Evolutionary conservation across 2,329 filamentous ascomycete genomes (phyloP).

Genomic region (Talaromyces sp.): DNA sequence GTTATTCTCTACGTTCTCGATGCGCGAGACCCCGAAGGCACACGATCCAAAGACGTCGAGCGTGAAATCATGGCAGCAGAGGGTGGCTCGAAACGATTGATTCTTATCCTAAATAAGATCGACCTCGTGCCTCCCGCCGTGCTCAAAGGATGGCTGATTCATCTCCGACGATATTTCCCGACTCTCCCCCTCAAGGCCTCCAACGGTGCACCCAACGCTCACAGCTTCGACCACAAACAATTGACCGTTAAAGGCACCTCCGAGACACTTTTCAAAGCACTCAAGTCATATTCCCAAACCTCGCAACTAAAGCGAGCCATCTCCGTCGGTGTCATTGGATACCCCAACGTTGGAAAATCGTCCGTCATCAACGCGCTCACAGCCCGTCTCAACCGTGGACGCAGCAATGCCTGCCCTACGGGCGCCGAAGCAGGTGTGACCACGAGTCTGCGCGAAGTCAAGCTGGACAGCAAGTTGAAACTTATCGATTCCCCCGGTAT

Average conservation of each 20-base stretch:
- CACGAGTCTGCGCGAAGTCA: conserved; percentile 81
- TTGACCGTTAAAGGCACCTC: conserved; percentile 84
- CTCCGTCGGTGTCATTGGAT: conserved; percentile 89
- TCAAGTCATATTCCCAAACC: conserved; percentile 78
- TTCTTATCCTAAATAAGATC: conserved; percentile 93
- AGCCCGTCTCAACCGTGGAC: conserved; percentile 64
- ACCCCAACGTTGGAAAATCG: conserved; percentile 94
- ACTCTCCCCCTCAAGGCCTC: conserved; percentile 86
- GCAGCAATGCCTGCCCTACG: conserved; percentile 70
- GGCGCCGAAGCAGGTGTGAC: conserved; percentile 92
- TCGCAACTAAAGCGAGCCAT: conserved; percentile 82
- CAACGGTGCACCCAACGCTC: conserved; percentile 75
- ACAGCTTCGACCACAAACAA: conserved; percentile 88
- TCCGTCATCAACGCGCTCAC: conserved; percentile 94
- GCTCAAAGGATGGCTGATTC: conserved; percentile 77
- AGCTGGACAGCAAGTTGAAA: conserved; percentile 91
- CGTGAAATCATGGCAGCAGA: conserved; percentile 87
- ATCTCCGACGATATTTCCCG: conserved; percentile 85
- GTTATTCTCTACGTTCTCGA: conserved; percentile 92
- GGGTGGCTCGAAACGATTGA: conserved; percentile 77
- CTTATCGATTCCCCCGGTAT: conserved; percentile 92
- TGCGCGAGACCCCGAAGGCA: conserved; percentile 85
- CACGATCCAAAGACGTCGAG: conserved; percentile 85
- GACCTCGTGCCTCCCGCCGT: conserved; percentile 80
- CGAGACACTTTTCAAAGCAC: conserved; percentile 76